Base-by-base conservation (phyloP, 78 protist genomes). In the Cavenderia fasciculata region DNA sequence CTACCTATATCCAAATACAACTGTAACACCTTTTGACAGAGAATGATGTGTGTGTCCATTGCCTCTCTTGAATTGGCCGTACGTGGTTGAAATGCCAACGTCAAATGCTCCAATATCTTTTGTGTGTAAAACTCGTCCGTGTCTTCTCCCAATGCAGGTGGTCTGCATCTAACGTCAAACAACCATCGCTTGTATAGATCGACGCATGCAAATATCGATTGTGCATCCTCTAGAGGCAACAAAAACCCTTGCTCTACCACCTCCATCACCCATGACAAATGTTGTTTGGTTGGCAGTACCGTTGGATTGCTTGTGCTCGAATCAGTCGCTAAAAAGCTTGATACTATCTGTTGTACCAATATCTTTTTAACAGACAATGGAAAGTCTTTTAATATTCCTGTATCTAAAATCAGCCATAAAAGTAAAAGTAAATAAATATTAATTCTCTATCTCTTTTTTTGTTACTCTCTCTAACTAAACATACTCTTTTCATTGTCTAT, bases 21-120 rank as follows among this genome's bases (percentile, higher is more conserved):
- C 40, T 82, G 90, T 33, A 82, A 57, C 1, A 82, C 90, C 43
- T 82, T 82, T 52, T 82, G 90, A 56, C 90, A 82, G 4, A 82
- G 51, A 19, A 82, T 47, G 14, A 74, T 66, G 25, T 82, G 90
- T 3, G 57, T 56, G 18, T 82, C 90, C 11, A 82, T 54, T 18
- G 73, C 44, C 3, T 59, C 74, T 23, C 62, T 77, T 0, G 57
- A 21, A 7, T 72, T 14, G 7, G 68, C 40, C 18, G 78, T 33
- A 56, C 90, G 25, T 31, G 77, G 52, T 31, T 82, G 90, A 54
- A 82, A 82, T 10, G 61, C 31, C 43, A 82, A 69, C 3, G 90
- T 82, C 33, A 82, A 40, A 54, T 82, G 77, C 66, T 82, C 74
- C 33, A 82, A 36, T 3, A 82, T 82, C 36, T 69, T 49, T 46